phyloP scores from a whole-genome alignment of 2,329 filamentous ascomycete genomes.

The Geosmithia putterillii region DNA sequence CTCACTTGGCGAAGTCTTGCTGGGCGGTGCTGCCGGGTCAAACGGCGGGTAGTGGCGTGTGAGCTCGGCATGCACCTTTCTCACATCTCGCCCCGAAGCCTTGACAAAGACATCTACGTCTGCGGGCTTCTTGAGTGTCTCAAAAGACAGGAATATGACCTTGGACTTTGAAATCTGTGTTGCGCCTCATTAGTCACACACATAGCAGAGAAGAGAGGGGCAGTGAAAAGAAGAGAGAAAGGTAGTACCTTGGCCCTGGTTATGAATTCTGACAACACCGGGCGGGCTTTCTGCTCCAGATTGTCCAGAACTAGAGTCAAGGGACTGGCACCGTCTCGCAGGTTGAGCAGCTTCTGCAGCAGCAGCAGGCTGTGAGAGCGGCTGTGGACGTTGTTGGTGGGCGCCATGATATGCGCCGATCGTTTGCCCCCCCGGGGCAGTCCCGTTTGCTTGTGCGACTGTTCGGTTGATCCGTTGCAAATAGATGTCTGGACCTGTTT shows the following conservation, averaged over 20 bases:
- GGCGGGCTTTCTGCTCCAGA: constrained; percentile 66
- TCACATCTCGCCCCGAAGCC: constrained; percentile 45
- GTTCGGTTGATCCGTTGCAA: too few species aligned
- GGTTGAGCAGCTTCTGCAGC: constrained; percentile 68
- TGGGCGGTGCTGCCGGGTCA: constrained; percentile 21
- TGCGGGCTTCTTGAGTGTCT: constrained; percentile 52
- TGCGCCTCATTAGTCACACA: neutral
- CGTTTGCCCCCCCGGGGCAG: too few species aligned
- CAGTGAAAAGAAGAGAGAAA: neutral
- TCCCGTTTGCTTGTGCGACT: too few species aligned
- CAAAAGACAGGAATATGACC: constrained; percentile 67
- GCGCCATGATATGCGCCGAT: too few species aligned
- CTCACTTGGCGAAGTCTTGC: constrained; percentile 30
- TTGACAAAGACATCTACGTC: constrained; percentile 57
- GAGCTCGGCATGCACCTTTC: constrained; percentile 48
- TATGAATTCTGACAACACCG: constrained; percentile 62
- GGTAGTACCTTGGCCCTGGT: constrained; percentile 55
- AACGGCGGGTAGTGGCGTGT: constrained; percentile 31
- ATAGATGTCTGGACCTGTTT: too few species aligned
- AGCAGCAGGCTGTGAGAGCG: constrained; percentile 76
- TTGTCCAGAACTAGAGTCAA: constrained; percentile 79
- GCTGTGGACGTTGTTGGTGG: constrained; percentile 49
- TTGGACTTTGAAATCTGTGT: constrained; percentile 48
- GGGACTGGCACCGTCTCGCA: constrained; percentile 70
- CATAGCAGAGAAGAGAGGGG: neutral